A percentile compares a stretch with the other conserved stretches of the same genome.
Conservation (phyloP, 2,329 filamentous ascomycete genomes). For the Aspergillus persii region DNA sequence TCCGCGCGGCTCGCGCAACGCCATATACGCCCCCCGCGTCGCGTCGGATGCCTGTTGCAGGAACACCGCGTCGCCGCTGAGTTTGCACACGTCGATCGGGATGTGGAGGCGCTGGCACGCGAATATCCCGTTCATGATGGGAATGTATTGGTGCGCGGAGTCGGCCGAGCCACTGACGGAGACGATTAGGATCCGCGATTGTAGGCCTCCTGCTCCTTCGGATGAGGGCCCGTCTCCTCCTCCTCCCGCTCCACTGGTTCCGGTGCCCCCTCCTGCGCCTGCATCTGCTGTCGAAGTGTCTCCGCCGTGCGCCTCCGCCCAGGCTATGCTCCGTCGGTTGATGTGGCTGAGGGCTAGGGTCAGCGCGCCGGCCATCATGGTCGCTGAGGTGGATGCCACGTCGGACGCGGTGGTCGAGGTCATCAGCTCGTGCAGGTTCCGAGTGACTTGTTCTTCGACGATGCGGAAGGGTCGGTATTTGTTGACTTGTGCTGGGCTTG, state of each 20-base stretch:
- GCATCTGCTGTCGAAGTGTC: slow-evolving; percentile 37
- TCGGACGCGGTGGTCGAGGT: slow-evolving; percentile 64
- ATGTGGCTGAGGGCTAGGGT: slow-evolving; percentile 88
- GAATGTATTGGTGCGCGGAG: slow-evolving; percentile 86
- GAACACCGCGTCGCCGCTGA: slow-evolving; percentile 84
- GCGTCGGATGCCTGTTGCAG: slow-evolving; percentile 85
- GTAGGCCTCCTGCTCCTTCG: slow-evolving; percentile 50
- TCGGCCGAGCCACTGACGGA: slow-evolving; percentile 89
- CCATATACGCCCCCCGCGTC: slow-evolving; percentile 68
- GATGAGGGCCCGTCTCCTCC: too few relatives aligned
- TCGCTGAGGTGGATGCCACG: slow-evolving; percentile 64
- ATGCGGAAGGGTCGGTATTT: slow-evolving; percentile 91
- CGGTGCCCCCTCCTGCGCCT: slow-evolving; percentile 10
- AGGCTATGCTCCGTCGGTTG: slow-evolving; percentile 72
- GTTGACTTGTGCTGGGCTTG: slow-evolving; percentile 59
- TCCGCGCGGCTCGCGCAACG: slow-evolving; percentile 62
- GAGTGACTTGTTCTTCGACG: slow-evolving; percentile 76
- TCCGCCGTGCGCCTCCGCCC: slow-evolving; percentile 57
- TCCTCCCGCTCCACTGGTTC: slow-evolving; percentile 13
- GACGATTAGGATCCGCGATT: slow-evolving; percentile 82
- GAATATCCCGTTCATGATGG: slow-evolving; percentile 98
- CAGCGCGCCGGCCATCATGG: slow-evolving; percentile 85
- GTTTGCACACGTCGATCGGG: slow-evolving; percentile 85
- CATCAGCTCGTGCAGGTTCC: slow-evolving; percentile 72
- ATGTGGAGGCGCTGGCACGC: slow-evolving; percentile 85